Conservation (phyloP, 768 basidiomycete species). For the Polyporus arcularius region DNA sequence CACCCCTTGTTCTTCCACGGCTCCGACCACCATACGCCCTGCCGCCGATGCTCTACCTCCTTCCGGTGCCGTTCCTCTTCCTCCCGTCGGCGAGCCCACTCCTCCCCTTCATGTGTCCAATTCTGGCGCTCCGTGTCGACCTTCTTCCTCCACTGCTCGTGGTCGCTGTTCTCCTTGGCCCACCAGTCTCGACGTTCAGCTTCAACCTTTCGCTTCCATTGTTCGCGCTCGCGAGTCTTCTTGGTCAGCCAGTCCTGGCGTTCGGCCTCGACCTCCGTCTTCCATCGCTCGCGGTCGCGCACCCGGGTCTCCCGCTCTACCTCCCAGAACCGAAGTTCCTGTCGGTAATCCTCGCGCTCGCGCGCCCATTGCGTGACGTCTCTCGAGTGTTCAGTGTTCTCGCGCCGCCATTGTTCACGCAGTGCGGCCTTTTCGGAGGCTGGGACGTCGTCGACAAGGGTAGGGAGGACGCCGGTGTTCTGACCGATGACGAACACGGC, state of each 20-base stretch:
- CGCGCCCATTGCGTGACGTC: not conserved
- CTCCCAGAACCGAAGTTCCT: not conserved
- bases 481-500: conserved; percentile 6
- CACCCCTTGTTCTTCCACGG: conserved; percentile 12
- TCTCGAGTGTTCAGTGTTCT: not conserved
- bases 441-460: conserved; percentile 12
- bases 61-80: conserved; percentile 9
- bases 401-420: conserved; percentile 1
- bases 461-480: conserved; percentile 6
- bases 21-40: conserved; percentile 20
- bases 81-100: not conserved
- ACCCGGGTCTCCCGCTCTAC: conserved; percentile 7
- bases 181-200: not conserved
- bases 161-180: not conserved
- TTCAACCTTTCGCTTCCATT: not conserved
- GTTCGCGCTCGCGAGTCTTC: not conserved
- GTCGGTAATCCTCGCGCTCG: not conserved
- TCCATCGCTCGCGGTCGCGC: conserved; percentile 7
- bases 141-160: not conserved
- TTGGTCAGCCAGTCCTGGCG: too few species aligned
- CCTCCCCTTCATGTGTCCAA: not conserved
- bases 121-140: not conserved
- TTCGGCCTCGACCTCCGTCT: not conserved
- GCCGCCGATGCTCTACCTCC: conserved; percentile 8
- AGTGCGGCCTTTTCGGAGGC: conserved; percentile 2